phyloP scores from a whole-genome alignment of 192 early-diverging fungal species.

The Cladochytrium replicatum region DNA sequence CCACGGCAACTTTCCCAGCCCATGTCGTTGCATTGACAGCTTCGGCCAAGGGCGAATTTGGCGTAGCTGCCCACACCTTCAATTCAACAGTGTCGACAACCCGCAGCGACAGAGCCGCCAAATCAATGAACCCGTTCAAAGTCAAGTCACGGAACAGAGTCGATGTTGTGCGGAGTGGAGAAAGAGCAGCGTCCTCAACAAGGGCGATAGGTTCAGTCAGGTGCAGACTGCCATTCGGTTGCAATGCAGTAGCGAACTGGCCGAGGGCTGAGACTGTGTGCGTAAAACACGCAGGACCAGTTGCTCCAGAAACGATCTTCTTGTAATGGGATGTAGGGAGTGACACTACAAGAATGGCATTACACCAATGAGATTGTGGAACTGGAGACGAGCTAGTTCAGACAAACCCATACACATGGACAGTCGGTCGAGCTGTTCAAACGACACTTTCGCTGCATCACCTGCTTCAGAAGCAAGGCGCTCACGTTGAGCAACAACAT shows the following conservation, averaged over 20 bases:
- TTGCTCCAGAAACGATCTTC: slow-evolving; percentile 48
- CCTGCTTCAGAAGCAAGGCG: slow-evolving; percentile 25
- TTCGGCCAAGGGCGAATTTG: slow-evolving; percentile 29
- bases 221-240: slow-evolving; percentile 54
- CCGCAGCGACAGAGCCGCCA: slow-evolving; percentile 27
- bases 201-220: slow-evolving; percentile 65
- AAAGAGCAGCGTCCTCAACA: slow-evolving; percentile 31
- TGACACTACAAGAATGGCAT: slow-evolving; percentile 17
- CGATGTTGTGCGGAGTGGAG: slow-evolving; percentile 42
- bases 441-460: slow-evolving; percentile 49
- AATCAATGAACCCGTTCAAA: slow-evolving; percentile 78
- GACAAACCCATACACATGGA: slow-evolving; percentile 24
- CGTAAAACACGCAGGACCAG: slow-evolving; percentile 42
- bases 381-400: not conserved
- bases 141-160: slow-evolving; percentile 61
- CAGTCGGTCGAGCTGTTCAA: slow-evolving; percentile 81
- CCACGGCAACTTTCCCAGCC: slow-evolving; percentile 35
- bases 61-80: slow-evolving; percentile 12
- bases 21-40: slow-evolving; percentile 14
- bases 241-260: slow-evolving; percentile 50
- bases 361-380: not conserved
- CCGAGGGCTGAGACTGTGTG: slow-evolving; percentile 56
- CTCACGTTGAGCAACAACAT: slow-evolving; percentile 15
- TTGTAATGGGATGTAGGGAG: slow-evolving; percentile 41
- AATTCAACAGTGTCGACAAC: slow-evolving; percentile 3